Percentiles rank a stretch among this genome's conserved stretches.
These are phyloP conservation scores for Inonotus obliquus DNA, from an alignment of 1,284 basidiomycete species.

Conservation along the genomic window DNA sequence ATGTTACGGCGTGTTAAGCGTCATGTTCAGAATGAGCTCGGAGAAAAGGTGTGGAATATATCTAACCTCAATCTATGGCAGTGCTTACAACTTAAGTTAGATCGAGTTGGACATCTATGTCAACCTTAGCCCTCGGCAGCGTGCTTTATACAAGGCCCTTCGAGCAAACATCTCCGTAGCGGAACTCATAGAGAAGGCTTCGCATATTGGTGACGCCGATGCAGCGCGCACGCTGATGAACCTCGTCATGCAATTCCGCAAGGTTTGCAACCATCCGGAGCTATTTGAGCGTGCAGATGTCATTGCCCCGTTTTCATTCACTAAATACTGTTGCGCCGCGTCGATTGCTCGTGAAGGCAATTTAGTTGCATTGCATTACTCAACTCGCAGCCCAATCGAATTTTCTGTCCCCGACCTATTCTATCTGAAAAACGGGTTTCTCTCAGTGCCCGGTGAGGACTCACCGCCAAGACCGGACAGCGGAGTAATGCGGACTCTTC, in stretches of 20 bases:
- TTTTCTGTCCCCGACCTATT: conserved; percentile 73
- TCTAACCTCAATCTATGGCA: conserved; percentile 7
- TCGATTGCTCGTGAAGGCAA: conserved; percentile 85
- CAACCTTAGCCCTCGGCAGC: conserved; percentile 91
- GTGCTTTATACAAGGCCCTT: conserved; percentile 87
- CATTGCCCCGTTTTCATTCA: conserved; percentile 87
- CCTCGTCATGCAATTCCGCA: conserved; percentile 99
- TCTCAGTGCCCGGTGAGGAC: conserved; percentile 61
- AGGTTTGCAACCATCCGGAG: conserved; percentile 98
- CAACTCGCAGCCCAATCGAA: conserved; percentile 84
- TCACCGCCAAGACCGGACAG: conserved; percentile 54
- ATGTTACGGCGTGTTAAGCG: conserved; percentile 98
- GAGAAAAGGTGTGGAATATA: conserved; percentile 80
- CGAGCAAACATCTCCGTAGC: conserved; percentile 92
- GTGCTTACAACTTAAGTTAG: conserved; percentile 37
- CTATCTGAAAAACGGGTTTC: conserved; percentile 75
- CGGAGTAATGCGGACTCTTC: conserved; percentile 62
- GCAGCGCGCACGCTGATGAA: conserved; percentile 96
- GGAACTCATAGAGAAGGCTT: conserved; percentile 91
- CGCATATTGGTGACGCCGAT: conserved; percentile 84
- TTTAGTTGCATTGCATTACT: conserved; percentile 77
- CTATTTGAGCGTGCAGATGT: conserved; percentile 98
- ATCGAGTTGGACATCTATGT: conserved; percentile 97
- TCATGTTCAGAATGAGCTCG: conserved; percentile 99
- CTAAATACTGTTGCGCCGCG: conserved; percentile 77